phyloP scores from a whole-genome alignment of 2,329 filamentous ascomycete genomes.

The Xylogone sp. region DNA sequence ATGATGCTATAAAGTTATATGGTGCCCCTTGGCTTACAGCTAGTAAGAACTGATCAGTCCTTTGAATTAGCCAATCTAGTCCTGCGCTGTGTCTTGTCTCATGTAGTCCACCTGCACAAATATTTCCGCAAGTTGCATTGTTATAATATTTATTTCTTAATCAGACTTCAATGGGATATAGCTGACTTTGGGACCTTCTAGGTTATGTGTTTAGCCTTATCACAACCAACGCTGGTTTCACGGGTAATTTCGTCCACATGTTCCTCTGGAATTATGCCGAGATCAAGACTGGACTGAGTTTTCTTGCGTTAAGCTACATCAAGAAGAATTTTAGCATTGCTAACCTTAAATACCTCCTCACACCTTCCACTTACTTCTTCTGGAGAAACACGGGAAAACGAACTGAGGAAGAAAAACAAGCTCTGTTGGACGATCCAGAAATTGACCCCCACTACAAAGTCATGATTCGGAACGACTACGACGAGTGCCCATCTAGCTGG shows the following conservation, averaged over 20 bases:
- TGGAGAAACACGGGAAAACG: constrained; percentile 9
- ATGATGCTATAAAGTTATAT: constrained; percentile 26
- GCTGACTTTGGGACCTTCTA: not conserved
- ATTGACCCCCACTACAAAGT: constrained; percentile 39
- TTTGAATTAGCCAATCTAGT: too few relatives aligned
- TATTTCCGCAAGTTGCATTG: not conserved
- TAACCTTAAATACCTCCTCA: constrained; percentile 4
- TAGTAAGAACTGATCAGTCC: constrained; percentile 3
- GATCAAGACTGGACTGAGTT: constrained; percentile 30
- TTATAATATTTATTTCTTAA: not conserved
- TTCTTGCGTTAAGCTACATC: not conserved
- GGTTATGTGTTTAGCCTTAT: constrained; percentile 32
- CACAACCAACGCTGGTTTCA: constrained; percentile 38
- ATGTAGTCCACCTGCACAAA: too few relatives aligned
- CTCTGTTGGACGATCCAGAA: constrained; percentile 9
- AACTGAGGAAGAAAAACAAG: constrained; percentile 11
- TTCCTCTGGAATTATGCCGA: constrained; percentile 32
- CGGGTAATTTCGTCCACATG: constrained; percentile 39
- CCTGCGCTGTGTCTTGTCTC: too few relatives aligned
- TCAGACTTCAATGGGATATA: not conserved
- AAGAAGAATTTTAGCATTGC: not conserved
- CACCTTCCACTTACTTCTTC: constrained; percentile 8
- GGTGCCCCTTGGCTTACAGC: constrained; percentile 37
- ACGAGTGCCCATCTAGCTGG: constrained; percentile 37
- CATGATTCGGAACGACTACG: constrained; percentile 32